Evolutionary conservation across 2,329 filamentous ascomycete genomes (phyloP).

Genomic region (Arthroderma sp.): DNA sequence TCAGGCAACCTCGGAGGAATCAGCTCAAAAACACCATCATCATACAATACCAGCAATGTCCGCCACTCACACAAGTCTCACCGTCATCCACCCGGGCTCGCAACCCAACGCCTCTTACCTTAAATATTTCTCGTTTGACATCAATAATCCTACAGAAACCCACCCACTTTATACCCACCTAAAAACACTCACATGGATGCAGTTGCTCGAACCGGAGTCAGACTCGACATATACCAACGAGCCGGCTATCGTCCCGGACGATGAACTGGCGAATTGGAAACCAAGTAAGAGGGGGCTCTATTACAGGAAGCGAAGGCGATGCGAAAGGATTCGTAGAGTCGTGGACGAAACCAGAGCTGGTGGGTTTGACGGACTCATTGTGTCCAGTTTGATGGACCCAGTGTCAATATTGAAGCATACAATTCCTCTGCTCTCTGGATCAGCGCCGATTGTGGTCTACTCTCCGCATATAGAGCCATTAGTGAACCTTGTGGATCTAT

Average conservation of each 20-base stretch:
- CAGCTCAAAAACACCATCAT: too few species aligned
- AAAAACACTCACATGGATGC: conserved; percentile 78
- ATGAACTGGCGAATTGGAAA: conserved; percentile 58
- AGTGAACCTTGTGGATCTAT: conserved; percentile 64
- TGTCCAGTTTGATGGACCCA: conserved; percentile 72
- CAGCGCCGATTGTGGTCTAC: conserved; percentile 76
- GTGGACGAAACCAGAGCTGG: conserved; percentile 64
- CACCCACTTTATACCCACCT: conserved; percentile 77
- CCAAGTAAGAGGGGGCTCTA: conserved; percentile 71
- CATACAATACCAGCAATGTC: conserved; percentile 22
- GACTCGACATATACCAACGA: conserved; percentile 61
- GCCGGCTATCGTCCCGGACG: conserved; percentile 46
- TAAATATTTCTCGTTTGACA: conserved; percentile 79
- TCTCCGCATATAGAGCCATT: conserved; percentile 68
- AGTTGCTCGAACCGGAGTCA: conserved; percentile 62
- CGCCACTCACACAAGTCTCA: conserved; percentile 50
- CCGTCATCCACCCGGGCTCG: conserved; percentile 64
- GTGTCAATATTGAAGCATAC: conserved; percentile 59
- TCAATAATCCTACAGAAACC: conserved; percentile 45
- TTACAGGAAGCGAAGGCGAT: conserved; percentile 76
- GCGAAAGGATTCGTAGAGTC: conserved; percentile 57
- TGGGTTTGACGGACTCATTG: conserved; percentile 68
- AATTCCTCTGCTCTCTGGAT: conserved; percentile 69
- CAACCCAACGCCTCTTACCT: conserved; percentile 81
- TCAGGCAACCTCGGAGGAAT: conserved; percentile 4